phyloP scores from a whole-genome alignment of 2,329 filamentous ascomycete genomes.

The Stagonosporopsis tanaceti region DNA sequence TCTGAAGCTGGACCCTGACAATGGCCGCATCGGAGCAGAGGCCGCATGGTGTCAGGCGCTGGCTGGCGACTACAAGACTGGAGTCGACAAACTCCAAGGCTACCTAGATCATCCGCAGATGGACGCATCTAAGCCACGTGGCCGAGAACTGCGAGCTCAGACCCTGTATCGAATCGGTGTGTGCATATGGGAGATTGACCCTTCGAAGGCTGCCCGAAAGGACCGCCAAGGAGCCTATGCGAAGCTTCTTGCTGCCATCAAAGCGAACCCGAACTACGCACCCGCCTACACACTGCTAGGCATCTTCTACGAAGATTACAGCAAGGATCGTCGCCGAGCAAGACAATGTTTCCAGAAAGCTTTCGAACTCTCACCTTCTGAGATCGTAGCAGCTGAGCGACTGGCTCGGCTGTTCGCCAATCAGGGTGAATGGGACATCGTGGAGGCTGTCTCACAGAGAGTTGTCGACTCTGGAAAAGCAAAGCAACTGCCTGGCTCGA shows the following conservation, averaged over 20 bases:
- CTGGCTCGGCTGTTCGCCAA: conserved; percentile 87
- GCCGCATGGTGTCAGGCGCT: conserved; percentile 91
- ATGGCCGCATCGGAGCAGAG: conserved; percentile 83
- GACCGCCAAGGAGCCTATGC: conserved; percentile 83
- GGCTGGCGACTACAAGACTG: conserved; percentile 75
- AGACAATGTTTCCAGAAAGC: conserved; percentile 96
- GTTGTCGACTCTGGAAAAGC: conserved; percentile 96
- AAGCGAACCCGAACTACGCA: conserved; percentile 85
- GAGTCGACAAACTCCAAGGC: conserved; percentile 73
- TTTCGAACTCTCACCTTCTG: conserved; percentile 86
- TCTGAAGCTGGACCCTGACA: conserved; percentile 73
- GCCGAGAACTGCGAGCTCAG: conserved; percentile 79
- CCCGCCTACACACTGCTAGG: conserved; percentile 92
- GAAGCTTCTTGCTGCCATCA: conserved; percentile 82
- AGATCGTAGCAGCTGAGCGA: conserved; percentile 85
- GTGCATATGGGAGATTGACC: conserved; percentile 85
- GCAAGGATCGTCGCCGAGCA: conserved; percentile 83
- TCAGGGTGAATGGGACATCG: conserved; percentile 93
- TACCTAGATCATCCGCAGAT: conserved; percentile 69
- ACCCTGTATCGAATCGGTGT: conserved; percentile 86
- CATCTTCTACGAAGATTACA: conserved; percentile 90
- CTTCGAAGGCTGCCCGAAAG: conserved; percentile 77
- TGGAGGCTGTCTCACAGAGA: conserved; percentile 88
- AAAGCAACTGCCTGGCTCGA: conserved; percentile 87
- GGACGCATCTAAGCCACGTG: conserved; percentile 65